Evolutionary conservation across 352 stramenopile species (phyloP).

Genomic region (Phytophthora boehmeriae): DNA sequence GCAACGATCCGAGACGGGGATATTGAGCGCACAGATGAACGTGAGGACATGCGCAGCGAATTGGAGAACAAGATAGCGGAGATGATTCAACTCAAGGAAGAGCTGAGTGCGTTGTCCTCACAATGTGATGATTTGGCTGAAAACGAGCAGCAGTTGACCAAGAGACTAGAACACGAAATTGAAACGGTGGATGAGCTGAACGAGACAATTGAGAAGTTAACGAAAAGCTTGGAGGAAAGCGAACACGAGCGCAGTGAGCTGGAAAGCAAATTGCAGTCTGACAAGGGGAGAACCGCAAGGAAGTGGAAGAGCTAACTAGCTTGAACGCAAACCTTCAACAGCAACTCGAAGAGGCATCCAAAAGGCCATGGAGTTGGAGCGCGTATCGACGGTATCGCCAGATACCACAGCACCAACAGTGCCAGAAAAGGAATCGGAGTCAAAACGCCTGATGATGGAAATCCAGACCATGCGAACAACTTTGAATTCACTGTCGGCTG

Average conservation of each 20-base stretch:
- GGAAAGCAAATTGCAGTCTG: conserved; percentile 50
- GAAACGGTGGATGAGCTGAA: conserved; percentile 48
- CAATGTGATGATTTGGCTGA: conserved; percentile 66
- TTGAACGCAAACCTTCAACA: conserved; percentile 56
- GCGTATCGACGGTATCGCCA: conserved; percentile 41
- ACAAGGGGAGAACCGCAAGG: conserved; percentile 57
- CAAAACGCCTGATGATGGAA: conserved; percentile 50
- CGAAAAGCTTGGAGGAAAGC: conserved; percentile 44
- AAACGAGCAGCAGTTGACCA: conserved; percentile 46
- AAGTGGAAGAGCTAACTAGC: conserved; percentile 58
- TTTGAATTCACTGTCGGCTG: conserved; percentile 56
- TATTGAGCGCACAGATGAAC: conserved; percentile 49
- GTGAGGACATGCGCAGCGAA: conserved; percentile 41
- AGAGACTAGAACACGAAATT: conserved; percentile 48
- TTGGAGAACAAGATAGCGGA: conserved; percentile 43
- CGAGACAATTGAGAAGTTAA: conserved; percentile 48
- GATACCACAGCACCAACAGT: conserved; percentile 32
- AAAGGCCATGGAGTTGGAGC: conserved; percentile 56
- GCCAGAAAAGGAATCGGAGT: conserved; percentile 36
- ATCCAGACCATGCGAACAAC: conserved; percentile 60
- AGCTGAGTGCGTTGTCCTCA: conserved; percentile 44
- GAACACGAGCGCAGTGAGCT: conserved; percentile 42
- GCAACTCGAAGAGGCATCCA: conserved; percentile 55
- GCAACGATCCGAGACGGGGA: conserved; percentile 49
- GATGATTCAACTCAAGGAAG: conserved; percentile 37